Conservation (phyloP, 768 basidiomycete genomes). For the Daedaleopsis sinensis region DNA sequence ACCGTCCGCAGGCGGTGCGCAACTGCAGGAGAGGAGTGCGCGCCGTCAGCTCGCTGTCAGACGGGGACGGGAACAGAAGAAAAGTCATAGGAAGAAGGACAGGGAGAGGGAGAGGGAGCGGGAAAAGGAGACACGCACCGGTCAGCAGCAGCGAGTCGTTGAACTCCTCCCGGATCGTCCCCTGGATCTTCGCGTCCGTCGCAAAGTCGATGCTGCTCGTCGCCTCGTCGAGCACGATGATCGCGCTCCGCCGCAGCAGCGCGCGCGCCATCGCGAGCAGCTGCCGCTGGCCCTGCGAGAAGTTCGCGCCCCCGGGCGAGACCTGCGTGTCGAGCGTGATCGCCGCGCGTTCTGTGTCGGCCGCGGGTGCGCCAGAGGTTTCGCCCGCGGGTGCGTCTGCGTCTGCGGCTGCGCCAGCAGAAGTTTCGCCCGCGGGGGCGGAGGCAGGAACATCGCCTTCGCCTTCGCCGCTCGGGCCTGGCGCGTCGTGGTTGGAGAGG, state of each 20-base stretch:
- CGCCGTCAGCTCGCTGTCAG: not conserved
- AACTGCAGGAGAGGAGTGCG: slow-evolving; percentile 40
- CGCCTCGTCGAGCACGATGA: slow-evolving; percentile 83
- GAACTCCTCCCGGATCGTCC: slow-evolving; percentile 87
- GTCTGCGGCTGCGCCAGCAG: too few relatives aligned
- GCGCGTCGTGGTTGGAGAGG: slow-evolving; percentile 42
- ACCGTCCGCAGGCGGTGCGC: slow-evolving; percentile 78
- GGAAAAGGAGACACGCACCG: too few relatives aligned
- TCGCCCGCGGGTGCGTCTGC: slow-evolving; percentile 26
- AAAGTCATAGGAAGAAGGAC: too few relatives aligned
- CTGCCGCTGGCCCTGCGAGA: slow-evolving; percentile 91
- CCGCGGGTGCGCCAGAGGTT: not conserved
- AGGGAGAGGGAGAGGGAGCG: too few relatives aligned
- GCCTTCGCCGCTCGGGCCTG: too few relatives aligned
- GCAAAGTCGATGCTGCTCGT: slow-evolving; percentile 87
- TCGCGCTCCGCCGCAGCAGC: slow-evolving; percentile 66
- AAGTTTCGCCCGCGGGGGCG: too few relatives aligned
- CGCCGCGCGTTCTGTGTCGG: slow-evolving; percentile 40
- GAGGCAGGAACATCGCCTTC: too few relatives aligned
- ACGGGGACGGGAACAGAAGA: too few relatives aligned
- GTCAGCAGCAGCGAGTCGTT: slow-evolving; percentile 72
- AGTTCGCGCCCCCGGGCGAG: slow-evolving; percentile 86
- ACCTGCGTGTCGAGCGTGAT: slow-evolving; percentile 79
- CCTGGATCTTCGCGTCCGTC: slow-evolving; percentile 89
- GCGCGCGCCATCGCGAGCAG: slow-evolving; percentile 87